Conservation (phyloP, 345 rosid species). For the Carallia brachiata region DNA sequence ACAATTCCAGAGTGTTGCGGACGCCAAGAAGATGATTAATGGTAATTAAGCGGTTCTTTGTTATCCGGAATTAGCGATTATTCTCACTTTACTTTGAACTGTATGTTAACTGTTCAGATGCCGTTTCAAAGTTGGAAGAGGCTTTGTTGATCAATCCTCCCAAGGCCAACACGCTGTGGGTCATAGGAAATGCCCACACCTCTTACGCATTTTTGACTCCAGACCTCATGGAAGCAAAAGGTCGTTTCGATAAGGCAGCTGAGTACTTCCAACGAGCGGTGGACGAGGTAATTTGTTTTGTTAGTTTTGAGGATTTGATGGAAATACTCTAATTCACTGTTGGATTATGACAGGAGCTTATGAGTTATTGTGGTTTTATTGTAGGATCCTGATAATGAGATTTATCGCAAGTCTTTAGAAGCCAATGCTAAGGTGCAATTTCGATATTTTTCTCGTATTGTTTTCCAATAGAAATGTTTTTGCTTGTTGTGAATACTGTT, state of each 20-base stretch:
- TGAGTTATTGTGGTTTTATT: neutral
- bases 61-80: neutral
- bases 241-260: constrained; percentile 16
- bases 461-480: neutral
- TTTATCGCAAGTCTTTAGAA: constrained; percentile 25
- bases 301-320: neutral
- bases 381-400: constrained; percentile 22
- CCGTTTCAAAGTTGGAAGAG: constrained; percentile 26
- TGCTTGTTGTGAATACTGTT: neutral
- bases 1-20: constrained; percentile 47
- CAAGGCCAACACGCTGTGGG: constrained; percentile 15
- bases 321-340: neutral
- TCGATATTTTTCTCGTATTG: neutral
- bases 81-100: too few species aligned
- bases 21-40: constrained; percentile 36
- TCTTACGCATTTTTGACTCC: constrained; percentile 22
- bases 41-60: constrained; percentile 18
- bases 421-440: constrained; percentile 18
- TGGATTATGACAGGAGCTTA: neutral
- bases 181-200: constrained; percentile 22
- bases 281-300: constrained; percentile 13
- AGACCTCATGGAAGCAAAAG: constrained; percentile 18
- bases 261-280: constrained; percentile 23
- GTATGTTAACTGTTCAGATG: constrained; percentile 11
- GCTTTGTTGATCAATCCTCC: constrained; percentile 22